A percentile compares a stretch with the other conserved stretches of the same genome.
phyloP scores from a whole-genome alignment of 169 alveolate species.

The Cryptosporidium viatorum region DNA sequence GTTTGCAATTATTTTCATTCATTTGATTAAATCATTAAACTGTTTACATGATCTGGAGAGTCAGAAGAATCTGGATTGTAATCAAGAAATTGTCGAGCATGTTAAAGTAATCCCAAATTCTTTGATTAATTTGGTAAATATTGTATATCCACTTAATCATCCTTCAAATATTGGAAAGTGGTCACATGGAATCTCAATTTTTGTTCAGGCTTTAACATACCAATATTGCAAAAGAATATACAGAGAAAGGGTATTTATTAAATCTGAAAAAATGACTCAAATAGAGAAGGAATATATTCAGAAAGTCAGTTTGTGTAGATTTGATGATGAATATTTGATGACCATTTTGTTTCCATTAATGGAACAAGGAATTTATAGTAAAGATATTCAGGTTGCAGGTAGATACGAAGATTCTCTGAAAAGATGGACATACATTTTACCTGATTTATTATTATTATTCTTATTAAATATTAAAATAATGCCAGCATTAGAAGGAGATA shows the following conservation, averaged over 20 bases:
- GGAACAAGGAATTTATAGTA: slow-evolving; percentile 69
- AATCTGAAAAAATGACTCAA: not conserved
- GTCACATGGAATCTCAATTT: slow-evolving; percentile 61
- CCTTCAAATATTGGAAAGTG: slow-evolving; percentile 62
- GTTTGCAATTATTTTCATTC: slow-evolving; percentile 51
- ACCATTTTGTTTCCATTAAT: slow-evolving; percentile 53
- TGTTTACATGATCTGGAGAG: not conserved
- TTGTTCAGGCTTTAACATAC: slow-evolving; percentile 65
- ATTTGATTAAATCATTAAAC: slow-evolving; percentile 32
- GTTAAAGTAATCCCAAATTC: slow-evolving; percentile 5
- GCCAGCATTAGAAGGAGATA: slow-evolving; percentile 56
- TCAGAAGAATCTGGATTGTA: not conserved
- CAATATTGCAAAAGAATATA: slow-evolving; percentile 64
- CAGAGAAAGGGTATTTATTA: slow-evolving; percentile 29
- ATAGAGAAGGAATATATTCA: not conserved
- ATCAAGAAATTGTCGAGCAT: not conserved
- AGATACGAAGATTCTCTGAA: slow-evolving; percentile 60
- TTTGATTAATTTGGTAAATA: not conserved
- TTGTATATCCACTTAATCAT: slow-evolving; percentile 45
- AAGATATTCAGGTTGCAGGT: slow-evolving; percentile 49
- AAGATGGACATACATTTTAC: slow-evolving; percentile 69
- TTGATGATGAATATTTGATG: slow-evolving; percentile 59
- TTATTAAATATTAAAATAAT: slow-evolving; percentile 36
- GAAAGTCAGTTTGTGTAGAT: slow-evolving; percentile 24
- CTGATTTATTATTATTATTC: slow-evolving; percentile 30